Evolutionary conservation across 2,329 filamentous ascomycete genomes (phyloP).

Genomic region (Fusarium equiseti): DNA sequence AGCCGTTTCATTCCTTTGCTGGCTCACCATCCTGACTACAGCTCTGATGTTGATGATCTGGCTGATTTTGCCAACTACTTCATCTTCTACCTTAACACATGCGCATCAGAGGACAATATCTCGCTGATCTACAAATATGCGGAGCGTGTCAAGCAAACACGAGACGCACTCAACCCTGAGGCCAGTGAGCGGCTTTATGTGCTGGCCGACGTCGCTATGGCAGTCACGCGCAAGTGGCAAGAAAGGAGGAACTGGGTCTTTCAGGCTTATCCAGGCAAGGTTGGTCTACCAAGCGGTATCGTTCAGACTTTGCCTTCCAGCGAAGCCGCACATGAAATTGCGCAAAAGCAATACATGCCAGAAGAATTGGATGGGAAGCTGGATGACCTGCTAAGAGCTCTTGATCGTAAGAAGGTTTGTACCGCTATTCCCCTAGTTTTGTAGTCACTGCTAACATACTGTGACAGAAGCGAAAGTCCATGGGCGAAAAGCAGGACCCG

Average conservation of each 20-base stretch:
- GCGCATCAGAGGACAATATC: conserved; percentile 88
- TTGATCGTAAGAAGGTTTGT: conserved; percentile 80
- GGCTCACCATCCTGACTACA: conserved; percentile 94
- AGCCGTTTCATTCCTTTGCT: conserved; percentile 87
- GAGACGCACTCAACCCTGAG: conserved; percentile 78
- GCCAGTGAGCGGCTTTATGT: conserved; percentile 84
- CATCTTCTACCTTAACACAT: conserved; percentile 84
- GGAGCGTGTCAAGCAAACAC: conserved; percentile 90
- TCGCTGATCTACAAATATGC: conserved; percentile 91
- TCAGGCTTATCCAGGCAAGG: conserved; percentile 83
- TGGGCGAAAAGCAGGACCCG: conserved; percentile 62
- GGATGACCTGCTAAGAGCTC: conserved; percentile 72
- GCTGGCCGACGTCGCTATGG: conserved; percentile 87
- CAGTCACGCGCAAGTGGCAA: conserved; percentile 85
- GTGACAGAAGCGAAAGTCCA: conserved; percentile 68
- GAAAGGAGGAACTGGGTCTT: conserved; percentile 88
- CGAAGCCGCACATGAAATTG: conserved; percentile 83
- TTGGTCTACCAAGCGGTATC: conserved; percentile 82
- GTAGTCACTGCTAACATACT: conserved; percentile 42
- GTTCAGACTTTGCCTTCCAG: conserved; percentile 82
- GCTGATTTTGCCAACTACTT: conserved; percentile 89
- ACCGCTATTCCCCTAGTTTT: not conserved
- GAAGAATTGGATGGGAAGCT: conserved; percentile 81
- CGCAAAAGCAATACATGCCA: conserved; percentile 85
- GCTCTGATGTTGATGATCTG: conserved; percentile 73